These are phyloP conservation scores for Macrocybe gigantea DNA, from an alignment of 768 basidiomycete species.

Conservation along the genomic window DNA sequence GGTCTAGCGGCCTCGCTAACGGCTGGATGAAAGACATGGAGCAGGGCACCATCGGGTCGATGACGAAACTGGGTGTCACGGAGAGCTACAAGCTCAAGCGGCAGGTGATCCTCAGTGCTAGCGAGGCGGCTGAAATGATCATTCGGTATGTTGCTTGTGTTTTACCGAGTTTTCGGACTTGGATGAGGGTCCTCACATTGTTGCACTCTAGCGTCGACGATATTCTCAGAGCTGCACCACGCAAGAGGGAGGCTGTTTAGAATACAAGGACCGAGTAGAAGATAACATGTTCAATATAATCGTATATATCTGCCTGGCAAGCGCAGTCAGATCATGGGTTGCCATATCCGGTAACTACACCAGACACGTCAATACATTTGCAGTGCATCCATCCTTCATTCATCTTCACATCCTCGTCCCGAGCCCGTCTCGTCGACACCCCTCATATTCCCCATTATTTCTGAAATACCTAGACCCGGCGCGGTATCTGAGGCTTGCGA, in stretches of 20 bases:
- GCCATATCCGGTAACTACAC: conserved; percentile 1
- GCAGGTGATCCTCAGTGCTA: conserved; percentile 91
- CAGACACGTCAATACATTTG: not conserved
- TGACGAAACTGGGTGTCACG: conserved; percentile 83
- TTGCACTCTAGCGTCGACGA: conserved; percentile 69
- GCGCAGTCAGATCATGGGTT: not conserved
- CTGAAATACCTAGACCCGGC: too few species aligned
- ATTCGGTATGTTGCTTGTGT: conserved; percentile 54
- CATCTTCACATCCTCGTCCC: not conserved
- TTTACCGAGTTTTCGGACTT: not conserved
- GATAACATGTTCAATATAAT: not conserved
- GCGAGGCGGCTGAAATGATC: conserved; percentile 98
- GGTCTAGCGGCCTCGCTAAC: conserved; percentile 3
- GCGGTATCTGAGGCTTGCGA: conserved; percentile 1
- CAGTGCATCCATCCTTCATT: not conserved
- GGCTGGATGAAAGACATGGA: conserved; percentile 68
- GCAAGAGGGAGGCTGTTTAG: conserved; percentile 77
- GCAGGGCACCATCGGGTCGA: conserved; percentile 76
- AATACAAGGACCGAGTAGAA: not conserved
- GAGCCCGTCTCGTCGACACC: too few species aligned
- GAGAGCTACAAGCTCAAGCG: conserved; percentile 97
- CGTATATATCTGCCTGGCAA: not conserved
- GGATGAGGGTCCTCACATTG: too few species aligned
- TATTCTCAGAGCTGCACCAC: conserved; percentile 80
- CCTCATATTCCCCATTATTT: too few species aligned